Evolutionary conservation across 805 yeast genomes (phyloP).

Genomic region (Suhomyces canberraensis): DNA sequence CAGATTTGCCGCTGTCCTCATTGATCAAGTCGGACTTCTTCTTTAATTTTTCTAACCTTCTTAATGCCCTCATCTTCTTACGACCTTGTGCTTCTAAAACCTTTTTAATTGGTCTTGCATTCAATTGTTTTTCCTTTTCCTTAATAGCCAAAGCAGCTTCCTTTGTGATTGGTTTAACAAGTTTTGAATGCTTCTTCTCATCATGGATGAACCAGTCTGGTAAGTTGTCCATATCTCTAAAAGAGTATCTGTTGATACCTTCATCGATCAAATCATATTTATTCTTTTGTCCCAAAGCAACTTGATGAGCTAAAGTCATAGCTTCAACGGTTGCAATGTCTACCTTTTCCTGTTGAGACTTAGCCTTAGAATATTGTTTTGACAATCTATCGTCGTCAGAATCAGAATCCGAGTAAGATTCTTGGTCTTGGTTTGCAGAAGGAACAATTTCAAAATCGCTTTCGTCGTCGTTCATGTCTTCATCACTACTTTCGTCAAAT

Average conservation of each 20-base stretch:
- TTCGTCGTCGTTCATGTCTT: conserved; percentile 39
- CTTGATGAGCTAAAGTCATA: conserved; percentile 95
- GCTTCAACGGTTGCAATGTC: conserved; percentile 92
- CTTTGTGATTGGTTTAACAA: conserved; percentile 88
- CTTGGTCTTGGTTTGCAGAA: conserved; percentile 20
- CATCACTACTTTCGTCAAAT: conserved; percentile 22
- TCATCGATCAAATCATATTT: conserved; percentile 87
- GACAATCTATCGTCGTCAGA: conserved; percentile 48
- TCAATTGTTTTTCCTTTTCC: conserved; percentile 54
- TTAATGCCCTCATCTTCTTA: conserved; percentile 88
- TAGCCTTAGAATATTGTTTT: conserved; percentile 35
- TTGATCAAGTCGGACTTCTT: conserved; percentile 90
- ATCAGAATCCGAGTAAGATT: conserved; percentile 45
- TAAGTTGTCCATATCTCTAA: conserved; percentile 83
- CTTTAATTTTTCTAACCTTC: conserved; percentile 81
- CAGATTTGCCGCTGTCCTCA: conserved; percentile 84
- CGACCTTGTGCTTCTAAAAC: conserved; percentile 97
- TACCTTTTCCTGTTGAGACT: conserved; percentile 58
- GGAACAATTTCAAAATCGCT: conserved; percentile 45
- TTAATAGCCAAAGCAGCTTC: conserved; percentile 54
- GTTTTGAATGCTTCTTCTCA: conserved; percentile 81
- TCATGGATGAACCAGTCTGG: conserved; percentile 98
- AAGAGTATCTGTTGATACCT: conserved; percentile 87
- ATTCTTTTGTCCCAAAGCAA: conserved; percentile 83
- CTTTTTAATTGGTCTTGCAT: conserved; percentile 97